Conservation (phyloP, 345 rosid species). For the Ricinus communis region DNA sequence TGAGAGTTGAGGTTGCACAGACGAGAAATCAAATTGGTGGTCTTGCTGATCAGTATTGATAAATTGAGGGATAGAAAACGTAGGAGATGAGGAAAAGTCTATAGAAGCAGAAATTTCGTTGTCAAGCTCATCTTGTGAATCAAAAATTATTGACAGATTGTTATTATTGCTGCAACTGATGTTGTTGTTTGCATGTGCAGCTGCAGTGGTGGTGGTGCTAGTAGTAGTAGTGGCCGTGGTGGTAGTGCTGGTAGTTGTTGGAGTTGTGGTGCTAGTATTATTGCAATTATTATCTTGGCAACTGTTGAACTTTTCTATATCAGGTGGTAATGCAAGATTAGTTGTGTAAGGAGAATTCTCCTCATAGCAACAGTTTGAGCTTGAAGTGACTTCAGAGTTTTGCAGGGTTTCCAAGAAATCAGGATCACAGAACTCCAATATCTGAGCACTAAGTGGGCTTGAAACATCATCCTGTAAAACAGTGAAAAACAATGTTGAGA, state of each 20-base stretch:
- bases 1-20: constrained; percentile 40
- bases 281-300: constrained; percentile 36
- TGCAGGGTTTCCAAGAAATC: constrained; percentile 65
- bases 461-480: constrained; percentile 73
- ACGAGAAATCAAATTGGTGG: constrained; percentile 51
- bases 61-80: constrained; percentile 47
- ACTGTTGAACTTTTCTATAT: constrained; percentile 27
- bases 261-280: constrained; percentile 12
- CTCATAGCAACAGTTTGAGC: constrained; percentile 54
- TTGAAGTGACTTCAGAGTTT: constrained; percentile 62
- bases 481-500: neutral
- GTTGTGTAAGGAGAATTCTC: constrained; percentile 48
- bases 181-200: constrained; percentile 20
- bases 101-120: constrained; percentile 79
- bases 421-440: constrained; percentile 61
- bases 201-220: constrained; percentile 20
- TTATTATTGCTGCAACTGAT: constrained; percentile 25
- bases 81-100: constrained; percentile 70
- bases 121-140: constrained; percentile 64
- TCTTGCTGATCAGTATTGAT: constrained; percentile 40
- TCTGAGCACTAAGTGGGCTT: constrained; percentile 67
- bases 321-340: constrained; percentile 36
- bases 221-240: constrained; percentile 37
- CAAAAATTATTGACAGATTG: constrained; percentile 52
- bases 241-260: constrained; percentile 24